A percentile compares a stretch with the other conserved stretches of the same genome.
Conservation (phyloP, 306 rosid genomes). For the Phaseolus lunatus region DNA sequence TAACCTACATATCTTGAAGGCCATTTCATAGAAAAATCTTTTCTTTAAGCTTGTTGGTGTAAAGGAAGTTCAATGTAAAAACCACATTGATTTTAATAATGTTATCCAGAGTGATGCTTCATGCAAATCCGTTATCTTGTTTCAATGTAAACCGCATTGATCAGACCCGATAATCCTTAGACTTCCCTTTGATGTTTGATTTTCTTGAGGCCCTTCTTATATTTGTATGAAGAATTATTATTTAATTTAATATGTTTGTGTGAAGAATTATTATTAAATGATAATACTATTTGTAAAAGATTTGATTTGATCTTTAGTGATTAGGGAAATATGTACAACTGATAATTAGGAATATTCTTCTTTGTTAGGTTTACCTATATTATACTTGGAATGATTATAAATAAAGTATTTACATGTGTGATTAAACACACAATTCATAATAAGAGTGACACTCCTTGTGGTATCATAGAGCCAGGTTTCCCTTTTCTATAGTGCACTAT, state of each 20-base stretch:
- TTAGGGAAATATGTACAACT: too few relatives aligned
- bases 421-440: too few relatives aligned
- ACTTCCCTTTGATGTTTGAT: constrained; percentile 12
- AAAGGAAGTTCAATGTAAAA: constrained; percentile 12
- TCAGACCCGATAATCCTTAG: constrained; percentile 3
- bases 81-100: constrained; percentile 1
- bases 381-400: too few relatives aligned
- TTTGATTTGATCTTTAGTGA: too few relatives aligned
- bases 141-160: not conserved
- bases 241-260: not conserved
- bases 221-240: constrained; percentile 24
- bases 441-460: too few relatives aligned
- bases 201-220: constrained; percentile 24
- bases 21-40: not conserved
- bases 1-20: constrained; percentile 9
- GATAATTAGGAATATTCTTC: too few relatives aligned
- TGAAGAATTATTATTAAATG: constrained; percentile 7
- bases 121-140: constrained; percentile 8
- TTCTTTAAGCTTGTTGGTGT: constrained; percentile 10
- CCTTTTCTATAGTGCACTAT: too few relatives aligned
- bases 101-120: constrained; percentile 5
- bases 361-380: too few relatives aligned
- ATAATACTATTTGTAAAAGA: too few relatives aligned
- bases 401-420: too few relatives aligned
- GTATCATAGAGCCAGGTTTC: too few relatives aligned